Conservation (phyloP, 2,329 filamentous ascomycete genomes). For the Trichoderma cornu-damae region DNA sequence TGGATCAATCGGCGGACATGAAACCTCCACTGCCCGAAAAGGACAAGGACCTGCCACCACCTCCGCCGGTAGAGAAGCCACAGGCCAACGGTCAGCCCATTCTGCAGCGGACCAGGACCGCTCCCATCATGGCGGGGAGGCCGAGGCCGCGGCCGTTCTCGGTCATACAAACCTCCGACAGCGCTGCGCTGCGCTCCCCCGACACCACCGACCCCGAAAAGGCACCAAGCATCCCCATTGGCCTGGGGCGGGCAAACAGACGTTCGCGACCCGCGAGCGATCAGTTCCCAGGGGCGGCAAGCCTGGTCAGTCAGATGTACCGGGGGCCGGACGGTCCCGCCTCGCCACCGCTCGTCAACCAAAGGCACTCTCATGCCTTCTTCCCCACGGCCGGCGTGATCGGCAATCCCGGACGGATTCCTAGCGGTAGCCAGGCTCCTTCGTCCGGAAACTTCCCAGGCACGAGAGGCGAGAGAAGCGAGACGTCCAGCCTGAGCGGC, state of each 20-base stretch:
- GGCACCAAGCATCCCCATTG: conserved; percentile 70
- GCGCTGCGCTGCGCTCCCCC: conserved; percentile 27
- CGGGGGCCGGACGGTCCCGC: conserved; percentile 62
- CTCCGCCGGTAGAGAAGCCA: conserved; percentile 41
- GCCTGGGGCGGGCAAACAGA: conserved; percentile 49
- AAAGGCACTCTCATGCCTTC: conserved; percentile 59
- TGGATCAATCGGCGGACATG: conserved; percentile 68
- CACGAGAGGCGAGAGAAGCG: conserved; percentile 60
- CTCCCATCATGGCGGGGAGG: conserved; percentile 43
- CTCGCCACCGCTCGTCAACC: conserved; percentile 54
- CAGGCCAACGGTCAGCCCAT: conserved; percentile 42
- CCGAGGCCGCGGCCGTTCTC: conserved; percentile 54
- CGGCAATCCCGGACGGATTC: conserved; percentile 50
- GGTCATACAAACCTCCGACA: conserved; percentile 42
- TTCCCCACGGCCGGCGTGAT: conserved; percentile 49
- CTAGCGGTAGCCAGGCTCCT: conserved; percentile 44
- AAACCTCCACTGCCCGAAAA: conserved; percentile 42
- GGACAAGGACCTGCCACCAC: conserved; percentile 81
- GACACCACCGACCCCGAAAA: conserved; percentile 63
- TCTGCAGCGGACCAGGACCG: conserved; percentile 58
- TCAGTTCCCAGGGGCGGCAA: conserved; percentile 59
- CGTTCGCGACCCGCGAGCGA: conserved; percentile 57
- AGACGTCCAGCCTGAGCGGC: conserved; percentile 60
- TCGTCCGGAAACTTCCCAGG: conserved; percentile 64
- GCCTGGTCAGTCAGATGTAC: conserved; percentile 86